Evolutionary conservation across 1,284 basidiomycete genomes (phyloP), one percentile per base, ranked within the genome.

Genomic region (Fomitopsis betulina): DNA sequence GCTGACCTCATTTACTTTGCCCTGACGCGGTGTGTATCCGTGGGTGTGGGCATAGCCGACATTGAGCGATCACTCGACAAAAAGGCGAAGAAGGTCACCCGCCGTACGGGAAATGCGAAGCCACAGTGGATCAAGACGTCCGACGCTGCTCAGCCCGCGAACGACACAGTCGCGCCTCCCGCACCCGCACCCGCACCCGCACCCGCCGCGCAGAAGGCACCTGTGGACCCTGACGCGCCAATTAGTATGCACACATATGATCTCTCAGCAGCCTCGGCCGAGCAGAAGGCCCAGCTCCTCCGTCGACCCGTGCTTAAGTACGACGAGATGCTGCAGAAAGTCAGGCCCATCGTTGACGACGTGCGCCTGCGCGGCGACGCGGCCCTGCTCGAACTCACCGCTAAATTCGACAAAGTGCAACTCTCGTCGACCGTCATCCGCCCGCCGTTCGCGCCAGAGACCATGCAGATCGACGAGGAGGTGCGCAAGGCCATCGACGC

Each of bases 1-100:
- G 96, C 96, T 0, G 97, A 99, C 74, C 77, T 99, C 40, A 68
- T 98, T 53, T 99, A 99, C 78, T 99, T 99, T 75, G 87, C 92
- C 2, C 76, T 99, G 62, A 86, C 92, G 17, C 89, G 91, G 62
- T 99, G 96, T 69, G 80, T 95, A 32, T 83, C 89, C 47, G 83
- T 88, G 15, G 97, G 96, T 2, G 93, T 99, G 27, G 79, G 80
- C 38, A 78, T 98, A 62, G 80, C 85, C 30, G 94, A 99, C 67
- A 86, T 99, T 50, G 95, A 97, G 74, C 78, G 78, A 2, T 92
- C 88, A 3, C 76, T 99, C 52, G 92, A 98, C 72, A 79, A 76
- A 63, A 98, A 98, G 75, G 89, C 93, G 12, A 85, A 86, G 70
- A 95, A 93, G 73, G 84, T 98, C 59, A 94, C 89, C 10, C 83